phyloP scores from a whole-genome alignment of 345 rosid species.

The Brassica napus region Da-Ae NC_063439.1:13024501-13025000 shows the following conservation, averaged over 20 bases:
- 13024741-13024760: slow-evolving; percentile 96
- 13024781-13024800: slow-evolving; percentile 56
- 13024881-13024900: too few relatives aligned
- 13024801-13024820: slow-evolving; percentile 28
- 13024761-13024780: slow-evolving; percentile 50
- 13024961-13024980: too few relatives aligned
- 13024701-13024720: slow-evolving; percentile 61
- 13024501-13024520: slow-evolving; percentile 70
- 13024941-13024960: too few relatives aligned
- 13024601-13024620: not conserved
- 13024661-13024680: slow-evolving; percentile 36
- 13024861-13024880: not conserved
- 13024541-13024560: slow-evolving; percentile 94
- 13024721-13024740: slow-evolving; percentile 95
- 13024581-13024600: slow-evolving; percentile 75
- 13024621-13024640: not conserved
- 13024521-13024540: slow-evolving; percentile 59
- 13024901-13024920: too few relatives aligned
- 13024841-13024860: slow-evolving; percentile 23
- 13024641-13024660: not conserved
- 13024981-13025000: too few relatives aligned
- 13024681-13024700: slow-evolving; percentile 96
- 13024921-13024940: too few relatives aligned
- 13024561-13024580: slow-evolving; percentile 80
- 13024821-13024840: slow-evolving; percentile 28